Percentiles rank a stretch among this genome's conserved stretches.
Conservation (phyloP, 2,329 filamentous ascomycete genomes). For the Fusarium sterilihyphosum region DNA sequence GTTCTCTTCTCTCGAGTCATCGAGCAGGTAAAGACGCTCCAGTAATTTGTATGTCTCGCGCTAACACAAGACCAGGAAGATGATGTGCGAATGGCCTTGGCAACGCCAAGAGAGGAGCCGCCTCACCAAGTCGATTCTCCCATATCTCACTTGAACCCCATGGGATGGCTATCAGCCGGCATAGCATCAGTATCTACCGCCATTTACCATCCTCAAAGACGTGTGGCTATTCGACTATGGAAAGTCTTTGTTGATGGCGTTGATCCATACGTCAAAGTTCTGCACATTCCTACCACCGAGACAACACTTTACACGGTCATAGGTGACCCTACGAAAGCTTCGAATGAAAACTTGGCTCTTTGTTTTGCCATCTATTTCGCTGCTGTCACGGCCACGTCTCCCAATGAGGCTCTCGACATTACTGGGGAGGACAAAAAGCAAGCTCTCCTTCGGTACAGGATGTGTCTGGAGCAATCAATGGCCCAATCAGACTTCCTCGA, state of each 20-base stretch:
- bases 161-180: constrained; percentile 47
- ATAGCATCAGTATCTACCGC: constrained; percentile 22
- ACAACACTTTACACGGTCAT: constrained; percentile 46
- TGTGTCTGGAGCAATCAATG: constrained; percentile 51
- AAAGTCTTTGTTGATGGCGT: constrained; percentile 43
- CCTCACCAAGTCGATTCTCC: neutral
- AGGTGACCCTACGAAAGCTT: constrained; percentile 42
- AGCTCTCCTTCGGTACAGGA: constrained; percentile 44
- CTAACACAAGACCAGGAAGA: constrained; percentile 30
- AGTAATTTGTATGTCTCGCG: neutral
- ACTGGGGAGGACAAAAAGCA: constrained; percentile 38
- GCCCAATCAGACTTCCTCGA: constrained; percentile 53
- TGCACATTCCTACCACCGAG: constrained; percentile 47
- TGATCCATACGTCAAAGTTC: constrained; percentile 44
- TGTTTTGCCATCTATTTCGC: constrained; percentile 62
- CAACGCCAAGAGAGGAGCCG: constrained; percentile 27
- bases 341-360: constrained; percentile 47
- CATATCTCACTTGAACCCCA: constrained; percentile 45
- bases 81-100: constrained; percentile 37
- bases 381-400: constrained; percentile 53
- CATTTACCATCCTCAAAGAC: constrained; percentile 41
- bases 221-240: constrained; percentile 46
- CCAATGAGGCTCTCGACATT: constrained; percentile 48
- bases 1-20: constrained; percentile 49
- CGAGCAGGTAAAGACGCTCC: constrained; percentile 41